Conservation (phyloP, 2,329 filamentous ascomycete genomes). For the Talaromyces marneffei region DNA sequence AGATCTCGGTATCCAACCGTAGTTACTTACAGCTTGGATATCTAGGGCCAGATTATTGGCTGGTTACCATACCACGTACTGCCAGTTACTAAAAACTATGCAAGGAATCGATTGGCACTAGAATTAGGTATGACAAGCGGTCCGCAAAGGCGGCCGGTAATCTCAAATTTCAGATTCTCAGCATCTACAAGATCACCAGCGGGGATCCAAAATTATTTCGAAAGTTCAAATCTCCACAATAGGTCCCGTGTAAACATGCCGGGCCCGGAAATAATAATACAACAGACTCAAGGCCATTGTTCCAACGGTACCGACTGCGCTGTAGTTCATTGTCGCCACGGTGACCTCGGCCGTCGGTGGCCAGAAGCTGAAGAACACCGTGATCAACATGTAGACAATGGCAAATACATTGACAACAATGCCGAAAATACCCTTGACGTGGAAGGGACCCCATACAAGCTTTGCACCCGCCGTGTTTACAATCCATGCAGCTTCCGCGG, state of each 20-base stretch:
- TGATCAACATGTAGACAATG: constrained; percentile 37
- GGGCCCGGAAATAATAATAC: constrained; percentile 34
- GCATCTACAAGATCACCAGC: too few relatives aligned
- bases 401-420: constrained; percentile 40
- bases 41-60: too few relatives aligned
- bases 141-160: too few relatives aligned
- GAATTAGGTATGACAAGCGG: too few relatives aligned
- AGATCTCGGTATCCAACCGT: too few relatives aligned
- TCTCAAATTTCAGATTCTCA: too few relatives aligned
- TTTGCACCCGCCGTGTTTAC: constrained; percentile 16
- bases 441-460: constrained; percentile 23
- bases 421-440: constrained; percentile 36
- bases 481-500: constrained; percentile 24
- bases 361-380: constrained; percentile 46
- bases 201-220: too few relatives aligned
- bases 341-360: constrained; percentile 36
- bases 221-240: constrained; percentile 19
- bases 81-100: too few relatives aligned
- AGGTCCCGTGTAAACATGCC: constrained; percentile 28
- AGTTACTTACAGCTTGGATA: too few relatives aligned
- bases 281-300: constrained; percentile 33
- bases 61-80: too few relatives aligned
- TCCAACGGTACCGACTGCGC: constrained; percentile 36
- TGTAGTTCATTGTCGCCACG: constrained; percentile 45
- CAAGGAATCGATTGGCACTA: too few relatives aligned